Conservation (phyloP, 345 rosid genomes). For the Rhizophora mangle region DNA sequence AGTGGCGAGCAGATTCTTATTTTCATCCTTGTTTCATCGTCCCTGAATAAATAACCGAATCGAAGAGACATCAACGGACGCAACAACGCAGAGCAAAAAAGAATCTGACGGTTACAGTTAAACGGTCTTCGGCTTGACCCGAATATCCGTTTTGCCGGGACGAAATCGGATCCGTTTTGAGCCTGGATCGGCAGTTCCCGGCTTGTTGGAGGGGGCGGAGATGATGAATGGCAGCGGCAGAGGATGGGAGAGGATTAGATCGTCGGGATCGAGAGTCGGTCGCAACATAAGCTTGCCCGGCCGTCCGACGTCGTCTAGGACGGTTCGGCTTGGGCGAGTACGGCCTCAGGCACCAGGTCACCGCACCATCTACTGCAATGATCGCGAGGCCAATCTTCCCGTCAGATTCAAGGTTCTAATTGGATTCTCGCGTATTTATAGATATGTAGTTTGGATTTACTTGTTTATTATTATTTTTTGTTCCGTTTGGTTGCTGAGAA, state of each 20-base stretch:
- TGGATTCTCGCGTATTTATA: neutral
- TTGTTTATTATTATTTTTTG: neutral
- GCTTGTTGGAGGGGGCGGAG: neutral
- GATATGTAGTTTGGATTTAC: neutral
- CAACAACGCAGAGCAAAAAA: too few relatives aligned
- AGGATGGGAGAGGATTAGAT: slow-evolving; percentile 60
- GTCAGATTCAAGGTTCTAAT: slow-evolving; percentile 69
- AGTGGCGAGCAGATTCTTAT: neutral
- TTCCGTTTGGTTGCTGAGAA: neutral
- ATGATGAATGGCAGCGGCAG: slow-evolving; percentile 54
- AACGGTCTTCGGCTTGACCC: too few relatives aligned
- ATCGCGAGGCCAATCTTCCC: slow-evolving; percentile 82
- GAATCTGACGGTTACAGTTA: too few relatives aligned
- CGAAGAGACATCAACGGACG: too few relatives aligned
- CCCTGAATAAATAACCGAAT: neutral
- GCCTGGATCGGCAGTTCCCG: slow-evolving; percentile 9
- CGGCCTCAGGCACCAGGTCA: slow-evolving; percentile 96
- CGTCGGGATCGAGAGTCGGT: slow-evolving; percentile 45
- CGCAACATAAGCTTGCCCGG: slow-evolving; percentile 38
- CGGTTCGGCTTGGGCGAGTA: slow-evolving; percentile 84
- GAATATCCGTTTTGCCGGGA: too few relatives aligned
- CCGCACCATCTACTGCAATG: slow-evolving; percentile 91
- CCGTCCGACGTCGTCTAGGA: slow-evolving; percentile 45
- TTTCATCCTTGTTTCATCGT: slow-evolving; percentile 13
- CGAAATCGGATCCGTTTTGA: neutral